Evolutionary conservation across 257 asterid species (phyloP).

Genomic region (Primulina eburnea): DNA sequence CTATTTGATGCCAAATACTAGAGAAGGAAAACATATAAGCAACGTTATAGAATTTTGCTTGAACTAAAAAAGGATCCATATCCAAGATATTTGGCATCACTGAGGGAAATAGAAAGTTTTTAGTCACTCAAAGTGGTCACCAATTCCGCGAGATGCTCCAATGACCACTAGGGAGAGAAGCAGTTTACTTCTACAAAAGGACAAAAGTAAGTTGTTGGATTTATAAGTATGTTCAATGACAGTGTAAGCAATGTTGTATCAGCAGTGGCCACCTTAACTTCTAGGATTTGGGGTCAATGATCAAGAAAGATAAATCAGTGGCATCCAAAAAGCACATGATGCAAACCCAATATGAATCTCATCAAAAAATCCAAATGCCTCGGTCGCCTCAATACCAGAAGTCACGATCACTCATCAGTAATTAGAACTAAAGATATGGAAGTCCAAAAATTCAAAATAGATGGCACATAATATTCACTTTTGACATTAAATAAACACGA

Average conservation of each 20-base stretch:
- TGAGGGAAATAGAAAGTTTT: neutral
- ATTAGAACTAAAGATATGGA: constrained; percentile 8
- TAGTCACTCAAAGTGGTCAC: too few species aligned
- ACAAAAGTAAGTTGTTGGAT: constrained; percentile 15
- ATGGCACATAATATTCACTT: constrained; percentile 1
- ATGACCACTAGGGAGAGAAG: neutral
- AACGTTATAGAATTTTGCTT: neutral
- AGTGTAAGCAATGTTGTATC: constrained; percentile 22
- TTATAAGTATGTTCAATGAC: constrained; percentile 21
- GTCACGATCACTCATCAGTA: constrained; percentile 18
- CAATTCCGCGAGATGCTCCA: neutral
- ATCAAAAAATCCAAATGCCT: constrained; percentile 27
- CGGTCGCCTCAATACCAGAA: constrained; percentile 19
- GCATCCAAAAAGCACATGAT: constrained; percentile 49
- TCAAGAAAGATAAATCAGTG: constrained; percentile 34
- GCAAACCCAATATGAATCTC: constrained; percentile 33
- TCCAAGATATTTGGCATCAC: neutral
- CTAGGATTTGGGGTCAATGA: constrained; percentile 33
- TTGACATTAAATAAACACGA: neutral
- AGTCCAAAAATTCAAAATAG: constrained; percentile 16
- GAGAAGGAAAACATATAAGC: neutral
- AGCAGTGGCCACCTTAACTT: constrained; percentile 1
- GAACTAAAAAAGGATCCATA: neutral
- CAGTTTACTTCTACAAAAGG: constrained; percentile 9
- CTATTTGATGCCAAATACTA: constrained; percentile 3